A percentile compares a stretch with the other conserved stretches of the same genome.
Evolutionary conservation across 2,329 filamentous ascomycete genomes (phyloP).

Genomic region (Dothistroma pini): DNA sequence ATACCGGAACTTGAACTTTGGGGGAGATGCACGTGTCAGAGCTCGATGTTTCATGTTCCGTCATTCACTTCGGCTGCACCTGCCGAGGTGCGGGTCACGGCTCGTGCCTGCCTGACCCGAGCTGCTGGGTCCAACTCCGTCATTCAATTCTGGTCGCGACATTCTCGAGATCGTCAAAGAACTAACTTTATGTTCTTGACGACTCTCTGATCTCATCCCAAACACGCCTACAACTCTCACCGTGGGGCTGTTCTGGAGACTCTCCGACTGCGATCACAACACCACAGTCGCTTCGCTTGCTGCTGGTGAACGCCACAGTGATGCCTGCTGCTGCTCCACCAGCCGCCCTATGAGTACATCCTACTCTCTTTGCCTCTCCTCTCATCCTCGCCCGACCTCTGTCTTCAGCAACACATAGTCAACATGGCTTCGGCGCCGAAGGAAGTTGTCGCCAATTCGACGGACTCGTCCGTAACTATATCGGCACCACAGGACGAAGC

Average conservation of each 20-base stretch:
- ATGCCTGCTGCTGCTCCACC: conserved; percentile 5
- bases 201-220: background rate
- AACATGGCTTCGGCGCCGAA: conserved; percentile 6
- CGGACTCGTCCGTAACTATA: background rate
- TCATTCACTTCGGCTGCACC: background rate
- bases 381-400: background rate
- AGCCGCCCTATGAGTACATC: conserved; percentile 8
- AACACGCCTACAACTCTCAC: no score
- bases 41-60: background rate
- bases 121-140: background rate
- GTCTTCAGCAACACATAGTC: background rate
- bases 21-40: background rate
- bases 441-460: background rate
- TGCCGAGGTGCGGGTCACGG: background rate
- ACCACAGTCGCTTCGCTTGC: background rate
- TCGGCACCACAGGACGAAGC: background rate
- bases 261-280: background rate
- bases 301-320: conserved; percentile 3
- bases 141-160: background rate
- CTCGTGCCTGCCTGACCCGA: background rate
- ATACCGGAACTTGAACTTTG: background rate
- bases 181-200: background rate
- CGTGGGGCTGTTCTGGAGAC: background rate
- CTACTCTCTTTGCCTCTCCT: background rate
- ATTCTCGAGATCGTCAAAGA: background rate